Evolutionary conservation across 2,329 filamentous ascomycete genomes (phyloP), one percentile per base, ranked within the genome.

Genomic region (Chaetoscypha palmicola): DNA sequence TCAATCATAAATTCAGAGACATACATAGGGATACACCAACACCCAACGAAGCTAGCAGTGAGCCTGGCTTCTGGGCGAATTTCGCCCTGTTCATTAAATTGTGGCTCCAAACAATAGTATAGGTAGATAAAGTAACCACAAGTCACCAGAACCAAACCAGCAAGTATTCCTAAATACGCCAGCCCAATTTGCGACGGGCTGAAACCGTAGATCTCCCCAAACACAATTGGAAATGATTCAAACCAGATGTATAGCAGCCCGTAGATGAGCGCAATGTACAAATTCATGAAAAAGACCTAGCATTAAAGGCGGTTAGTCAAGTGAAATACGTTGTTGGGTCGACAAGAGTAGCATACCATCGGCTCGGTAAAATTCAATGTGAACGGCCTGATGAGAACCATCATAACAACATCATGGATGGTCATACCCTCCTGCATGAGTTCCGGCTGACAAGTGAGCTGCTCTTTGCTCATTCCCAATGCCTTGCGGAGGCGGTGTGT

Each of bases 221-320:
- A 84, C 45, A 83, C 77, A 12, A 81, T 67, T 5, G 47, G 42
- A 61, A 83, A 83, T 11, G 73, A 73, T 56, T 83, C 79, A 56
- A 83, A 83, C 65, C 72, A 83, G 38, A 70, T 70, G 55, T 77
- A 77, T 62, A 77, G 76, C 55, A 77, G 76, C 38, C 68, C 75
- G 60, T 81, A 83, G 52, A 77, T 71, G 49, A 83, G 70, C 38
- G 71, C 72, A 4, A 72, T 76, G 62, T 83, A 83, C 28, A 80
- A 49, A 54, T 80, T 76, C 1, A 77, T 69, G 54, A 81, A 77
- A 50, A 79, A 62, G 48, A 83, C n/a, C n/a, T n/a, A n/a, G n/a
- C n/a, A n/a, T n/a, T n/a, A n/a, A n/a, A n/a, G n/a, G n/a, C n/a
- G n/a, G n/a, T n/a, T n/a, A n/a, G n/a, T n/a, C n/a, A n/a, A n/a